Evolutionary conservation across 441 rosid genomes (phyloP).

Genomic region (Gossypium gossypioides): DNA sequence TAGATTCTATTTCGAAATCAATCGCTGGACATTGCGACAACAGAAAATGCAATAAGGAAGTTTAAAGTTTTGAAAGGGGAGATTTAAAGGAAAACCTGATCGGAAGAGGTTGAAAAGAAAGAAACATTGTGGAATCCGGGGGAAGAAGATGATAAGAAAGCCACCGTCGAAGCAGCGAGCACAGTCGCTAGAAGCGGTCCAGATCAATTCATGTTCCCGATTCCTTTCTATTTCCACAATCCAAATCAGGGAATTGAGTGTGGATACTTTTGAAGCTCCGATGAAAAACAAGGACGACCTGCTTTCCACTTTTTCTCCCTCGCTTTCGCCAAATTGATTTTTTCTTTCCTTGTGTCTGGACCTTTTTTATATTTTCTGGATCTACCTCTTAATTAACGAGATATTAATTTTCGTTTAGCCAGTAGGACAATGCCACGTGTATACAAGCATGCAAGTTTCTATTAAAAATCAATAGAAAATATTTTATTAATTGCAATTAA

Average conservation of each 20-base stretch:
- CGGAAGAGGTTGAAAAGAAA: neutral
- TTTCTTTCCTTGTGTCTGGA: no score
- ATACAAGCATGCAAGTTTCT: no score
- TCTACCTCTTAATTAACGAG: no score
- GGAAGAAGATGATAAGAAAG: constrained; percentile 38
- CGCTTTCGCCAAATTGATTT: neutral
- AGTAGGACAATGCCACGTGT: no score
- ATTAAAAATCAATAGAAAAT: no score
- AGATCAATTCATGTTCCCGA: constrained; percentile 37
- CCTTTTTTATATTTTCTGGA: no score
- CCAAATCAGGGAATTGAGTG: neutral
- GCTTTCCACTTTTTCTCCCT: neutral
- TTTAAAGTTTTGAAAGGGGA: neutral
- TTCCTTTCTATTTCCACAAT: neutral
- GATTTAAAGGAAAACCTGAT: constrained; percentile 17
- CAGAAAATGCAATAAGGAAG: neutral
- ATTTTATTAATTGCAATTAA: no score
- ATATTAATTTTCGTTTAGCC: no score
- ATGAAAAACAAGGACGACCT: constrained; percentile 18
- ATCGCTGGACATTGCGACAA: no score
- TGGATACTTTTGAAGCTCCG: neutral
- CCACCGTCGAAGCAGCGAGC: constrained; percentile 52
- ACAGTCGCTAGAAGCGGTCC: constrained; percentile 45
- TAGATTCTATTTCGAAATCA: neutral
- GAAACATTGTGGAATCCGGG: constrained; percentile 7